phyloP scores from a whole-genome alignment of 257 asterid genomes.

The Lycium ferocissimum region DNA sequence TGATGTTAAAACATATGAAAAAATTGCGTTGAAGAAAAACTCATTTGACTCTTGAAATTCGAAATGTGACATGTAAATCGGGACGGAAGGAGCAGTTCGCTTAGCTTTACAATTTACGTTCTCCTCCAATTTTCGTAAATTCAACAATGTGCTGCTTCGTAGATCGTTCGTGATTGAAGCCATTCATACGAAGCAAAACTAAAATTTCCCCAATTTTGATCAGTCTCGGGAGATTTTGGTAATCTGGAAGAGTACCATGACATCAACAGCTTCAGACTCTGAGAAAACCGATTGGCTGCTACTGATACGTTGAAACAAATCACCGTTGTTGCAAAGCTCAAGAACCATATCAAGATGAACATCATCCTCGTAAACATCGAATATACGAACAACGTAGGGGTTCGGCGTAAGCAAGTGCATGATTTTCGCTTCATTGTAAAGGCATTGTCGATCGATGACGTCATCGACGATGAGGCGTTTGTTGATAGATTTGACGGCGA shows the following conservation, averaged over 20 bases:
- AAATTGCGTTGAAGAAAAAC: no score
- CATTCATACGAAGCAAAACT: constrained; percentile 18
- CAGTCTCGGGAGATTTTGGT: constrained; percentile 29
- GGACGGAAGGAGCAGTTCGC: no score
- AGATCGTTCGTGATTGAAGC: constrained; percentile 16
- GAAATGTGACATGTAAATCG: no score
- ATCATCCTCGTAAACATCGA: constrained; percentile 70
- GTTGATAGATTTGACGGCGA: constrained; percentile 75
- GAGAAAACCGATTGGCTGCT: constrained; percentile 45
- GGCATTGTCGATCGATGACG: constrained; percentile 67
- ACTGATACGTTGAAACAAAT: constrained; percentile 56
- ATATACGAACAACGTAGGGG: constrained; percentile 49
- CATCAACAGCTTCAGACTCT: constrained; percentile 63
- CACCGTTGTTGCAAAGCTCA: constrained; percentile 62
- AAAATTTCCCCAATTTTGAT: neutral
- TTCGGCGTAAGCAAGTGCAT: constrained; percentile 55
- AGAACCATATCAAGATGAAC: constrained; percentile 60
- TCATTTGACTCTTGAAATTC: no score
- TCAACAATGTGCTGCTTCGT: constrained; percentile 27
- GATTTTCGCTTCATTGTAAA: constrained; percentile 66
- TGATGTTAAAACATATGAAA: no score
- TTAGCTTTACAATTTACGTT: constrained; percentile 13
- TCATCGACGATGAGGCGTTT: constrained; percentile 62
- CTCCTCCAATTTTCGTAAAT: constrained; percentile 22
- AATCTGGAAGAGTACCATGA: constrained; percentile 56